phyloP scores from a whole-genome alignment of 176 grass and related monocot species.

The Chrysopogon serrulatus region DNA sequence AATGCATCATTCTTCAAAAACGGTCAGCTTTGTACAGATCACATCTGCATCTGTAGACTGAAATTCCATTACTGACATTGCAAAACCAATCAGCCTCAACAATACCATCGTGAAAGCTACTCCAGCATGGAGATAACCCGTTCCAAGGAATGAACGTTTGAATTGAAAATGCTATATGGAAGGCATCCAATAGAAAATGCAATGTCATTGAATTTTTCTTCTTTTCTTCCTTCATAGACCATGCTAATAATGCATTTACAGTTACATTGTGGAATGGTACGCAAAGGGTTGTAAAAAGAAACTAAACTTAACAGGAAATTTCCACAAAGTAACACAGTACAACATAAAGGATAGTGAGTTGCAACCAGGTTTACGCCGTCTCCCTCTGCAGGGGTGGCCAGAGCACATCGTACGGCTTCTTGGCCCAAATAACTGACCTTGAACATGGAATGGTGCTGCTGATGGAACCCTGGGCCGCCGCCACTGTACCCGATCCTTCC shows the following conservation, averaged over 20 bases:
- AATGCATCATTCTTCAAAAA: constrained; percentile 20
- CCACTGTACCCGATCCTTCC: constrained; percentile 75
- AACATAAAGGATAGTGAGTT: constrained; percentile 50
- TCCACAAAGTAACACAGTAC: constrained; percentile 48
- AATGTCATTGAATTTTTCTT: constrained; percentile 28
- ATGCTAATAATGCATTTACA: constrained; percentile 44
- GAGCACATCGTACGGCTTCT: constrained; percentile 42
- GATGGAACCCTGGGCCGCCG: constrained; percentile 65
- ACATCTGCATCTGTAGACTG: constrained; percentile 7
- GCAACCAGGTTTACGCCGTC: constrained; percentile 40
- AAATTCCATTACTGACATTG: constrained; percentile 7
- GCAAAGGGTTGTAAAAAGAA: constrained; percentile 25
- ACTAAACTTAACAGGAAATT: constrained; percentile 32
- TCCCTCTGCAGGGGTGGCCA: constrained; percentile 52
- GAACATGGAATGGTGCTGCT: constrained; percentile 91
- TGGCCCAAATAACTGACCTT: constrained; percentile 83
- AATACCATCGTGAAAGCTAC: constrained; percentile 4
- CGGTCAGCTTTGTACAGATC: background rate
- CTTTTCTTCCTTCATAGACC: constrained; percentile 38
- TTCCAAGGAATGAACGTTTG: constrained; percentile 3
- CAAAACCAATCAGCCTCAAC: constrained; percentile 5
- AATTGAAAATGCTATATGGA: constrained; percentile 18
- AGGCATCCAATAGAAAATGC: constrained; percentile 18
- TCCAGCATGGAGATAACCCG: background rate
- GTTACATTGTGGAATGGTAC: constrained; percentile 36